Evolutionary conservation across 805 yeast genomes (phyloP).

Genomic region (Clavispora vitiphila): DNA sequence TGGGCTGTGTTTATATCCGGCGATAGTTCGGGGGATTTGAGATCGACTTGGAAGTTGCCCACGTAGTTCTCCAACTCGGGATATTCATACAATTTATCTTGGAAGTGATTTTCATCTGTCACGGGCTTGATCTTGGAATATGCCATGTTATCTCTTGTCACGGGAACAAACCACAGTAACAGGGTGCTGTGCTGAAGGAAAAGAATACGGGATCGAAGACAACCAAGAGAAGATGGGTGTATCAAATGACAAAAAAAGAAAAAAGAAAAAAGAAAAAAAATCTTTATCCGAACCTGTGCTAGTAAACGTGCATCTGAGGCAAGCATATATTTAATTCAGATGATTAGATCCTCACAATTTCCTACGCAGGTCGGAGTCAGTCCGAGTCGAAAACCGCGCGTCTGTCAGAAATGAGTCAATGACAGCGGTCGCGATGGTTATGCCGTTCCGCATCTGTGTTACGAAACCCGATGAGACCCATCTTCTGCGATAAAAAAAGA

Average conservation of each 20-base stretch:
- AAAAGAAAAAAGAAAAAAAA: background rate
- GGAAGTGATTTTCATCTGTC: conserved; percentile 6
- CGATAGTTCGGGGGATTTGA: background rate
- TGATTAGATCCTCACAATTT: background rate
- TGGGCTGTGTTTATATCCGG: conserved; percentile 1
- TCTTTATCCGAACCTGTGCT: background rate
- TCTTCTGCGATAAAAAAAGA: background rate
- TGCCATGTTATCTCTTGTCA: too few species aligned
- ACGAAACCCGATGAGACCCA: too few species aligned
- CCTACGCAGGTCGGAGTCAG: background rate
- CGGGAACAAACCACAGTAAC: too few species aligned
- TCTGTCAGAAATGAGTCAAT: background rate
- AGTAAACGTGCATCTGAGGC: background rate
- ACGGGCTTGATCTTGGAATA: background rate
- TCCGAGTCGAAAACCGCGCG: background rate
- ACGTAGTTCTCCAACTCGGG: conserved; percentile 19
- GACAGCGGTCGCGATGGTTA: too few species aligned
- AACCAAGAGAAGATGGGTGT: background rate
- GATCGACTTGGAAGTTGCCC: conserved; percentile 18
- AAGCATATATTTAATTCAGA: background rate
- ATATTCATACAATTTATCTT: conserved; percentile 10
- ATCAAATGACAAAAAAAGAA: too few species aligned
- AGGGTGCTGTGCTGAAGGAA: too few species aligned
- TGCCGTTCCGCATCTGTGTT: too few species aligned
- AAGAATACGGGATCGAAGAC: background rate